phyloP scores from a whole-genome alignment of 2,329 filamentous ascomycete genomes.

The Fusarium sp. region DNA sequence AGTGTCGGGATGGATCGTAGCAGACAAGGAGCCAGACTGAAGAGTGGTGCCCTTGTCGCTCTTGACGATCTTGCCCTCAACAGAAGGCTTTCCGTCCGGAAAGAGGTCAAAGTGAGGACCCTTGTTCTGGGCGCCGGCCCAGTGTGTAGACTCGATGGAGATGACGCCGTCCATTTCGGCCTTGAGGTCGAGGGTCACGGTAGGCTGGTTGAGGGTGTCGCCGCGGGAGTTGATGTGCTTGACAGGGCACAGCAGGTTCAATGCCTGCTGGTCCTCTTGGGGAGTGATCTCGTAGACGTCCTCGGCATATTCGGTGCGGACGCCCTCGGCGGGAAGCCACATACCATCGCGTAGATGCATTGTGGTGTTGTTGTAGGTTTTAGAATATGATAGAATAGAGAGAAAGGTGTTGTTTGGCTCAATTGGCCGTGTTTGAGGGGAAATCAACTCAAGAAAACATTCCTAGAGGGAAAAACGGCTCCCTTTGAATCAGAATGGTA shows the following conservation, averaged over 20 bases:
- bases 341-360: conserved; percentile 54
- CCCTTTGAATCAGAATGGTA: conserved; percentile 14
- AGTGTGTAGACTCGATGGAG: conserved; percentile 52
- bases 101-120: conserved; percentile 53
- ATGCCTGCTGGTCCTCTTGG: conserved; percentile 54
- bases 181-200: conserved; percentile 54
- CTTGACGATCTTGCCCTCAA: conserved; percentile 43
- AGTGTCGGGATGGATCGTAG: conserved; percentile 48
- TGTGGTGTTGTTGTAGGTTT: conserved; percentile 16
- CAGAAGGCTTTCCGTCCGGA: conserved; percentile 46
- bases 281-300: conserved; percentile 63
- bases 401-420: neutral
- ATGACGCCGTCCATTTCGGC: conserved; percentile 53
- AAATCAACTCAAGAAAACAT: neutral
- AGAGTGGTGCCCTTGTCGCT: conserved; percentile 50
- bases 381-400: neutral
- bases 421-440: conserved; percentile 13
- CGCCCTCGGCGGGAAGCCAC: conserved; percentile 69
- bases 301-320: conserved; percentile 70
- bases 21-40: conserved; percentile 48
- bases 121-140: conserved; percentile 48
- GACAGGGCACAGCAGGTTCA: conserved; percentile 64
- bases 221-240: conserved; percentile 61
- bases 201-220: conserved; percentile 64
- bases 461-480: conserved; percentile 8